Percentiles rank a stretch among this genome's conserved stretches.
phyloP scores from a whole-genome alignment of 768 basidiomycete species.

The Hydnomerulius pinastri region DNA sequence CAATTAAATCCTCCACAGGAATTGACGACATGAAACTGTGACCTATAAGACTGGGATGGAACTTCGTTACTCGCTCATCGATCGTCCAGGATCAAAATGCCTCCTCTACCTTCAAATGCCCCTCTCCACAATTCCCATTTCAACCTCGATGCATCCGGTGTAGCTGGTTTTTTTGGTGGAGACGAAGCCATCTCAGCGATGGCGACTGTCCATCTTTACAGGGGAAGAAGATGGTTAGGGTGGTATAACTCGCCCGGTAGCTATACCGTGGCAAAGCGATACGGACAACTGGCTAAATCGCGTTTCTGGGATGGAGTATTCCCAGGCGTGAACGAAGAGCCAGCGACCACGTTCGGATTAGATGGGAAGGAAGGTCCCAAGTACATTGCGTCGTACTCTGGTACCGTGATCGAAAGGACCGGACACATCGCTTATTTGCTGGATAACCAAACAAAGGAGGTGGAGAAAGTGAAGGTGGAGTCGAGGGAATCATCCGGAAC shows the following conservation, averaged over 20 bases:
- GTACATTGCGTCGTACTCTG: conserved; percentile 72
- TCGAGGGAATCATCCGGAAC: conserved; percentile 1
- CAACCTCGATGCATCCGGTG: conserved; percentile 25
- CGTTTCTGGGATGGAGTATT: conserved; percentile 13
- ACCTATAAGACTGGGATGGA: neutral
- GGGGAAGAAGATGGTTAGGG: conserved; percentile 28
- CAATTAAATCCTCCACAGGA: too few relatives aligned
- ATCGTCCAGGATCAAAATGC: neutral
- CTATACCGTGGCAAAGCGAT: conserved; percentile 25
- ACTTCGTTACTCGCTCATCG: neutral
- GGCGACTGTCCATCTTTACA: conserved; percentile 29
- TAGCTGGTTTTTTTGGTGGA: conserved; percentile 31
- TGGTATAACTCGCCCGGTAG: conserved; percentile 38
- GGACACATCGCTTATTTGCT: conserved; percentile 59
- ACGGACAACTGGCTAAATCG: conserved; percentile 19
- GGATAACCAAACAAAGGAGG: neutral
- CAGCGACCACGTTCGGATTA: conserved; percentile 17
- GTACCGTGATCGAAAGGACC: conserved; percentile 46
- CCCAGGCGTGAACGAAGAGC: conserved; percentile 19
- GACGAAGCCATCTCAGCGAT: conserved; percentile 33
- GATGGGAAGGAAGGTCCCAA: conserved; percentile 48
- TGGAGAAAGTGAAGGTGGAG: conserved; percentile 12
- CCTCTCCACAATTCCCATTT: neutral
- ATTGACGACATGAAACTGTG: neutral
- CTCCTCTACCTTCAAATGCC: neutral